Conservation (phyloP, 176 grass and related monocot genomes). For the Avena insularis region DNA sequence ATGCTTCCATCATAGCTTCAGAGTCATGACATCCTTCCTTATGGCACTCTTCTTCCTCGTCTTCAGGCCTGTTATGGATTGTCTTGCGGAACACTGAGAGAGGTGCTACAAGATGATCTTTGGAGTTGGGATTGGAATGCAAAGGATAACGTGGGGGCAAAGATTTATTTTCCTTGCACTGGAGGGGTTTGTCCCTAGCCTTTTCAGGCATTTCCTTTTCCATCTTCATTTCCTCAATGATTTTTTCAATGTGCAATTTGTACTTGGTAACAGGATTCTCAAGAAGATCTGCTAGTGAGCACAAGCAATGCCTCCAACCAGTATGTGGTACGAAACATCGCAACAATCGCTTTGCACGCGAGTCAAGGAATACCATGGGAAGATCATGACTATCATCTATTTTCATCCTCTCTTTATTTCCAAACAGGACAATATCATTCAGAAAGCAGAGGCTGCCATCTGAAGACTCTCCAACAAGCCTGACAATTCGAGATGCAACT, state of each 20-base stretch:
- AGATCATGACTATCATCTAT: slow-evolving; percentile 34
- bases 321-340: slow-evolving; percentile 41
- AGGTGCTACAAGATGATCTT: not conserved
- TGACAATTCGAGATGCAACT: slow-evolving; percentile 40
- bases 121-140: slow-evolving; percentile 2
- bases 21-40: not conserved
- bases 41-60: not conserved
- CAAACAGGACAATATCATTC: slow-evolving; percentile 51
- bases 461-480: slow-evolving; percentile 26
- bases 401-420: slow-evolving; percentile 44
- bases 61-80: not conserved
- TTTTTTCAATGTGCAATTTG: slow-evolving; percentile 27
- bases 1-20: not conserved
- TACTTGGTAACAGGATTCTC: slow-evolving; percentile 40
- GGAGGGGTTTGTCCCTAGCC: not conserved
- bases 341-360: slow-evolving; percentile 35
- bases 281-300: slow-evolving; percentile 41
- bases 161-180: not conserved
- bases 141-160: not conserved
- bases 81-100: not conserved
- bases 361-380: slow-evolving; percentile 46
- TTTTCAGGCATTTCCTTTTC: not conserved
- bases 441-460: slow-evolving; percentile 3
- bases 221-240: slow-evolving; percentile 5
- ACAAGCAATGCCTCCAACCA: slow-evolving; percentile 58